Evolutionary conservation across 2,329 filamentous ascomycete genomes (phyloP), one percentile per base, ranked within the genome.

Genomic region (Fragosphaeria purpurea): DNA sequence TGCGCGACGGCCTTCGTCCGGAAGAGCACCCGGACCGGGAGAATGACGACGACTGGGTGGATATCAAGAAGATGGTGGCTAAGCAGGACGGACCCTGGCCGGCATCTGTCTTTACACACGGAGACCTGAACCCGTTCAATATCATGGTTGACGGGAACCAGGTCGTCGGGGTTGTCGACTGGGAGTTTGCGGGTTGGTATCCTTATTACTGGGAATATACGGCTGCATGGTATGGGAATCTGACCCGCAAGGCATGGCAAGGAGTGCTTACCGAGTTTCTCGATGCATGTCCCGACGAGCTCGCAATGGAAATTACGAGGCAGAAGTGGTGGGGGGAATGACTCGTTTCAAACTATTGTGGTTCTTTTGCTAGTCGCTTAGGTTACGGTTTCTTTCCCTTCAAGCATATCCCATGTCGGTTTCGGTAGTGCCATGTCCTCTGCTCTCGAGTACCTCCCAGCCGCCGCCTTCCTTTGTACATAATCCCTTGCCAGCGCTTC

Each of bases 61-160:
- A 44, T n/a, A 3, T 45, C 8, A 6, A 48, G n/a, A 22, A 35
- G 12, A 48, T 52, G 38, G 30, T 41, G 8, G 40, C 13, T 2
- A 43, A 41, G 5, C 43, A 52, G 31, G 32, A 52, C 11, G 22
- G 33, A 1, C 50, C 44, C 7, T 52, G 35, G 10, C 39, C 33
- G 3, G 4, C 39, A 3, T 34, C 43, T 3, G 57, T 80, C 75
- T 22, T 71, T 74, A 55, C 77, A 65, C 64, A 80, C 68, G 9
- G 75, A 77, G 57, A 77, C 80, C 66, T 82, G 80, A 5, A 74
- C n/a, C 64, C 63, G 5, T 56, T 67, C 4, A 76, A 76, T 48
- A 71, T 76, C 32, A 50, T 75, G 6, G 61, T 66, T 2, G 54
- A 60, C 3, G 66, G 63, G 2, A 66, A 67, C 30, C 60, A 65